A percentile compares a stretch with the other conserved stretches of the same genome.
phyloP scores from a whole-genome alignment of 1,284 basidiomycete species.

The Heterobasidion parviporum region DNA sequence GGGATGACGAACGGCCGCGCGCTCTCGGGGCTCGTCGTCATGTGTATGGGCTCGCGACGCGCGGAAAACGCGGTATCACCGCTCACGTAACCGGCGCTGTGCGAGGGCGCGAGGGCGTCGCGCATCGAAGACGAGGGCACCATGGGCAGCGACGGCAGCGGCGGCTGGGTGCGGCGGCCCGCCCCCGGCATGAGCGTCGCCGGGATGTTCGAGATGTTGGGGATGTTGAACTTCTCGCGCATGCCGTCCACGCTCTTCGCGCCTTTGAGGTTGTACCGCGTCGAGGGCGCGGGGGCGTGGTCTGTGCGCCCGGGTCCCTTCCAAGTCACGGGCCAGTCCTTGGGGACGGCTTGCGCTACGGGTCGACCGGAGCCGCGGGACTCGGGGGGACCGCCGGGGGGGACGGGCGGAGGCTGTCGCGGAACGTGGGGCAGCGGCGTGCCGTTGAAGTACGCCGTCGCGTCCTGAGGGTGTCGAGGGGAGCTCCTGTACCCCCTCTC shows the following conservation, averaged over 20 bases:
- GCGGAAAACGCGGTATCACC: slow-evolving; percentile 3
- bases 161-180: slow-evolving; percentile 5
- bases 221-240: slow-evolving; percentile 7
- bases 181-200: slow-evolving; percentile 1
- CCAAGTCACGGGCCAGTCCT: slow-evolving; percentile 39
- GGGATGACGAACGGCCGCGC: background rate
- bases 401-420: slow-evolving; percentile 26
- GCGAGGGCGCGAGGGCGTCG: slow-evolving; percentile 4
- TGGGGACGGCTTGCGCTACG: slow-evolving; percentile 25
- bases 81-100: slow-evolving; percentile 3
- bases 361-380: slow-evolving; percentile 6
- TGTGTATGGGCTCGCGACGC: background rate
- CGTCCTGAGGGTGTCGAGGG: background rate
- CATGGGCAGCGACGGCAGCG: slow-evolving; percentile 4
- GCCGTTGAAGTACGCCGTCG: background rate
- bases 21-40: background rate
- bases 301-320: slow-evolving; percentile 29
- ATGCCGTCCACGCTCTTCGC: slow-evolving; percentile 13
- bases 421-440: background rate
- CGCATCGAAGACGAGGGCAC: background rate
- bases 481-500: background rate
- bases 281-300: slow-evolving; percentile 3
- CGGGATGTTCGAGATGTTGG: background rate
- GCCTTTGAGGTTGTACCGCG: slow-evolving; percentile 7
- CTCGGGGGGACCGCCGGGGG: slow-evolving; percentile 13